These are phyloP conservation scores for Sporobolus alterniflorus DNA, from an alignment of 202 grass and related monocot genomes.

Conservation along the genomic window DNA sequence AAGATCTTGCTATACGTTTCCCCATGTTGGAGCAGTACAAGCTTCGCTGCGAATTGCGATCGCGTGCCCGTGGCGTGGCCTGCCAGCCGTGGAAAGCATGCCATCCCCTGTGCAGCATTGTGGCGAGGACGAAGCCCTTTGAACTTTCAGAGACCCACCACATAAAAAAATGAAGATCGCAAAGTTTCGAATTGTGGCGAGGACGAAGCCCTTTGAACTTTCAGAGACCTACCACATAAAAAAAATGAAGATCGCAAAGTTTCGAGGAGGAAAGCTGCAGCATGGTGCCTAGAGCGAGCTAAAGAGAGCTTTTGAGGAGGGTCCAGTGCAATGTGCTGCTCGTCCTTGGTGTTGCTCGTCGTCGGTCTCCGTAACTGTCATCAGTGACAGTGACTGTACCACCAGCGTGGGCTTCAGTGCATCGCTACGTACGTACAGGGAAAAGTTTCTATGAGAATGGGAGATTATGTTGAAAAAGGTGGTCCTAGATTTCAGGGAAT, in stretches of 20 bases:
- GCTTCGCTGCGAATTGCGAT: background rate
- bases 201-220: too few relatives aligned
- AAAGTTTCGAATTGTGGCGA: background rate
- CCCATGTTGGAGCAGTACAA: background rate
- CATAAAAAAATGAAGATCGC: background rate
- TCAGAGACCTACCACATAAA: too few relatives aligned
- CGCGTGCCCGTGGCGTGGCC: background rate
- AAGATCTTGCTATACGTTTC: conserved; percentile 7
- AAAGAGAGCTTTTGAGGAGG: conserved; percentile 9
- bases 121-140: background rate
- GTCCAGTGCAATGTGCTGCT: background rate
- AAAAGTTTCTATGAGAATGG: background rate
- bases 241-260: background rate
- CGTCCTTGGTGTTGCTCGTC: background rate
- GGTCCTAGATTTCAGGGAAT: background rate
- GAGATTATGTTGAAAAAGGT: background rate
- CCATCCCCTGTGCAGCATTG: too few relatives aligned
- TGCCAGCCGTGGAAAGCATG: background rate
- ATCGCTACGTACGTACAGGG: background rate
- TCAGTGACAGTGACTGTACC: background rate
- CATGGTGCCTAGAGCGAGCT: conserved; percentile 35
- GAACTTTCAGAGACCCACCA: too few relatives aligned
- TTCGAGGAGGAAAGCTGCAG: conserved; percentile 40
- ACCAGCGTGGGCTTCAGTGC: background rate
- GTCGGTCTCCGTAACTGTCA: background rate